Percentiles rank a stretch among this genome's conserved stretches.
phyloP scores from a whole-genome alignment of 768 basidiomycete genomes.

The Rhodotorula babjevae region DNA sequence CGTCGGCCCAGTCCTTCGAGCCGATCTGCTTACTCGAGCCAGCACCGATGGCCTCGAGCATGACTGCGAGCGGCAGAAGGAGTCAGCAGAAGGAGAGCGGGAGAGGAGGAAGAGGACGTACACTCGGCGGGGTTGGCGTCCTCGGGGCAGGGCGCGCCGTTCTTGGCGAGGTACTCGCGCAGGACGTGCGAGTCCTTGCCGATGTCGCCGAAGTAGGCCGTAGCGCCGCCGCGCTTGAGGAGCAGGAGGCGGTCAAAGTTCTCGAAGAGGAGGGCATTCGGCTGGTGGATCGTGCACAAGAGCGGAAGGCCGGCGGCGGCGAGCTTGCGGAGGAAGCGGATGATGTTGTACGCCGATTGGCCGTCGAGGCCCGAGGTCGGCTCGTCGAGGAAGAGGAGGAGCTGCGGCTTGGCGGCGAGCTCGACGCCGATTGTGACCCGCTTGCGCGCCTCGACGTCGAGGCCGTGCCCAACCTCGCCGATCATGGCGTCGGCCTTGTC shows the following conservation, averaged over 20 bases:
- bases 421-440: slow-evolving; percentile 66
- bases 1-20: slow-evolving; percentile 56
- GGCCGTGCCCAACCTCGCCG: slow-evolving; percentile 46
- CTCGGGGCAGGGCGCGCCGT: slow-evolving; percentile 68
- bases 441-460: slow-evolving; percentile 43
- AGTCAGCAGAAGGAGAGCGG: slow-evolving; percentile 48
- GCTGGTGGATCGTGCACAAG: slow-evolving; percentile 52
- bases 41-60: slow-evolving; percentile 76
- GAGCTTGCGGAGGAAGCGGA: slow-evolving; percentile 51
- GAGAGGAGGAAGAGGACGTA: slow-evolving; percentile 45
- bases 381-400: slow-evolving; percentile 54
- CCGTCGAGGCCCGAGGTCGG: slow-evolving; percentile 49
- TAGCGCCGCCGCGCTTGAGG: slow-evolving; percentile 72
- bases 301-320: slow-evolving; percentile 50
- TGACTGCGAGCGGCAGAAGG: background rate
- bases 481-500: slow-evolving; percentile 78
- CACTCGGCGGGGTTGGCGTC: slow-evolving; percentile 64
- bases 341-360: slow-evolving; percentile 51
- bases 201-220: slow-evolving; percentile 81
- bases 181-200: slow-evolving; percentile 66
- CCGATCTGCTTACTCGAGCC: slow-evolving; percentile 60
- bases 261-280: slow-evolving; percentile 67
- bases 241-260: slow-evolving; percentile 62
- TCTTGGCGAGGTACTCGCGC: slow-evolving; percentile 67
- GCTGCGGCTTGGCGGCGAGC: slow-evolving; percentile 60